Evolutionary conservation across 2,329 filamentous ascomycete species (phyloP).

Genomic region (Phaeomoniella chlamydospora): DNA sequence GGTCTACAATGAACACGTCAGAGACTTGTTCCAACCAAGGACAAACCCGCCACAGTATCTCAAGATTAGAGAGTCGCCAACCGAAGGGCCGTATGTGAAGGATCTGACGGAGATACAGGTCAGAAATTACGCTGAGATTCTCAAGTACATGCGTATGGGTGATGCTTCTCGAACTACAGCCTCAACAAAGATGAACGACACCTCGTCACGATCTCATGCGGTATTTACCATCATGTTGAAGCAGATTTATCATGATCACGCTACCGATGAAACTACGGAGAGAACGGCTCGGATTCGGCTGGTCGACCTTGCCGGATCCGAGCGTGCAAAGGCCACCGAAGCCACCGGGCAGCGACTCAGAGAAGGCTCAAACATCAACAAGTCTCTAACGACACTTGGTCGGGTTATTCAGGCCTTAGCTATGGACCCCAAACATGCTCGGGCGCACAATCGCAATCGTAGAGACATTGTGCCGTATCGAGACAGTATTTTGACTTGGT

Average conservation of each 20-base stretch:
- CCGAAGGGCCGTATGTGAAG: slow-evolving; percentile 92
- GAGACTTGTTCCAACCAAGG: slow-evolving; percentile 73
- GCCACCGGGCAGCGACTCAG: slow-evolving; percentile 81
- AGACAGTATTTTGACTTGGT: slow-evolving; percentile 71
- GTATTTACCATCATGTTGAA: slow-evolving; percentile 98
- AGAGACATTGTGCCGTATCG: slow-evolving; percentile 78
- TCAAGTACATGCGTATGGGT: slow-evolving; percentile 80
- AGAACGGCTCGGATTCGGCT: slow-evolving; percentile 84
- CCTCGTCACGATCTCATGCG: slow-evolving; percentile 86
- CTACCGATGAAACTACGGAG: slow-evolving; percentile 95
- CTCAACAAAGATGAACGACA: slow-evolving; percentile 99
- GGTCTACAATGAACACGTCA: slow-evolving; percentile 98
- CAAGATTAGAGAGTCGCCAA: slow-evolving; percentile 91
- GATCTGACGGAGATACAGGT: slow-evolving; percentile 89
- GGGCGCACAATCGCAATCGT: slow-evolving; percentile 37
- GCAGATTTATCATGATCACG: slow-evolving; percentile 94
- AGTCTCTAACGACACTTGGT: slow-evolving; percentile 88
- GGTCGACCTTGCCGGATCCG: slow-evolving; percentile 87
- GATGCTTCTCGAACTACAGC: slow-evolving; percentile 79
- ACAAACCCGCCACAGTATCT: slow-evolving; percentile 77
- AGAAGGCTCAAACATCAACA: slow-evolving; percentile 98
- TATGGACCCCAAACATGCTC: slow-evolving; percentile 51
- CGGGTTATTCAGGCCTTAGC: slow-evolving; percentile 88
- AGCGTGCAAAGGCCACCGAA: slow-evolving; percentile 89
- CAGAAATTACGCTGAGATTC: slow-evolving; percentile 70